Evolutionary conservation across 495 filamentous ascomycete species (phyloP).

Genomic region (Parathielavia hyrcaniae): DNA sequence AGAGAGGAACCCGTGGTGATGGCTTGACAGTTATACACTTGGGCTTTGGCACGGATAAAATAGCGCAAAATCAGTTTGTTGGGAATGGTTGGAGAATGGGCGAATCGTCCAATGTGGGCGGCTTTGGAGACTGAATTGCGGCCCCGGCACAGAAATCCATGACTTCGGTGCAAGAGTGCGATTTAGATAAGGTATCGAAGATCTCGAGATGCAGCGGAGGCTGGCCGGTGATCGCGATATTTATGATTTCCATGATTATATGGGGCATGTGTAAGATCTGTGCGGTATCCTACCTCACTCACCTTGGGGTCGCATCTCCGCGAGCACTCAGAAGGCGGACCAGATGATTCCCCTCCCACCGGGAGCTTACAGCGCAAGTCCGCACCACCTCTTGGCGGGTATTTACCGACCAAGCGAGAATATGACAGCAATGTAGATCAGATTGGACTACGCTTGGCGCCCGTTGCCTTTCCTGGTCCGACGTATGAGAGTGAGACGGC

Average conservation of each 20-base stretch:
- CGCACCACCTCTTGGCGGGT: slow-evolving; percentile 18
- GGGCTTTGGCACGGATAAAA: slow-evolving; percentile 9
- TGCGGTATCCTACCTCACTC: too few species aligned
- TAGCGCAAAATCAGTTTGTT: slow-evolving; percentile 12
- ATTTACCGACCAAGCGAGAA: slow-evolving; percentile 4
- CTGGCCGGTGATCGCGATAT: not conserved
- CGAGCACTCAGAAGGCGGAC: not conserved
- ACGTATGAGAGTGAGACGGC: too few species aligned
- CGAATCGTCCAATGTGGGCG: too few species aligned
- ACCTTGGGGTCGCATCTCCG: too few species aligned
- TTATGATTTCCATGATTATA: slow-evolving; percentile 1
- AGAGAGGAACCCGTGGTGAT: not conserved
- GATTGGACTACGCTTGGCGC: slow-evolving; percentile 4
- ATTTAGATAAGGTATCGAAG: too few species aligned
- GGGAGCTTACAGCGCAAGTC: not conserved
- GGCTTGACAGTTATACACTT: not conserved
- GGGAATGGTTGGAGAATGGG: slow-evolving; percentile 1
- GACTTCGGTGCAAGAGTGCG: too few species aligned
- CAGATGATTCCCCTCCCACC: not conserved
- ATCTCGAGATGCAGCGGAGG: too few species aligned
- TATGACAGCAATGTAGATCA: slow-evolving; percentile 25
- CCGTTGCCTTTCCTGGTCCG: not conserved
- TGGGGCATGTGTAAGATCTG: slow-evolving; percentile 1
- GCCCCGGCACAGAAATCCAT: too few species aligned
- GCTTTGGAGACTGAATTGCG: not conserved